phyloP scores from a whole-genome alignment of 1,284 basidiomycete genomes.

The Irpex rosettiformis region DNA sequence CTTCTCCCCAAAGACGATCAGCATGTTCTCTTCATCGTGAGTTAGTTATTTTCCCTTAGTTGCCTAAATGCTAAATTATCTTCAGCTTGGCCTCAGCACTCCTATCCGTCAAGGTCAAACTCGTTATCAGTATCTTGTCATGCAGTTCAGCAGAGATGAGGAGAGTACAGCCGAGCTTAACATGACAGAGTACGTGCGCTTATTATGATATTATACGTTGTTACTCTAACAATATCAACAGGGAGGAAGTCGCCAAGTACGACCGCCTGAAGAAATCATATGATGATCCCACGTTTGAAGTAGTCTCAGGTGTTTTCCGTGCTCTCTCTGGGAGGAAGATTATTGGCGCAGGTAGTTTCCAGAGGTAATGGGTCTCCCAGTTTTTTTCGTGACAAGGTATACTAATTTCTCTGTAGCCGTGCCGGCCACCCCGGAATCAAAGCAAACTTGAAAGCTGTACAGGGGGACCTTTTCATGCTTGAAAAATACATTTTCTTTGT shows the following conservation, averaged over 20 bases:
- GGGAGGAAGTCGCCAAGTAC: slow-evolving; percentile 70
- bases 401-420: slow-evolving; percentile 40
- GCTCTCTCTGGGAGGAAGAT: slow-evolving; percentile 91
- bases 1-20: slow-evolving; percentile 96
- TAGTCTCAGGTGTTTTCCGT: slow-evolving; percentile 94
- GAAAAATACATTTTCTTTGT: slow-evolving; percentile 99
- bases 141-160: slow-evolving; percentile 96
- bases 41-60: slow-evolving; percentile 26
- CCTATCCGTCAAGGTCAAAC: slow-evolving; percentile 99
- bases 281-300: slow-evolving; percentile 92
- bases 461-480: slow-evolving; percentile 96
- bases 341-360: slow-evolving; percentile 79
- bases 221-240: slow-evolving; percentile 23
- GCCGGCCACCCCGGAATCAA: slow-evolving; percentile 84
- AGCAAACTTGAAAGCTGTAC: slow-evolving; percentile 96
- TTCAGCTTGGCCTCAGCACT: slow-evolving; percentile 80
- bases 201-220: background rate
- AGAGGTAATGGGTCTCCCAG: slow-evolving; percentile 58
- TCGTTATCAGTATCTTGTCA: slow-evolving; percentile 95
- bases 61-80: background rate
- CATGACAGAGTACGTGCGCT: slow-evolving; percentile 73
- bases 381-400: background rate
- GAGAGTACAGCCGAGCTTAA: slow-evolving; percentile 97
- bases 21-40: slow-evolving; percentile 91
- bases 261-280: slow-evolving; percentile 90